phyloP scores from a whole-genome alignment of 2,329 filamentous ascomycete genomes.

The Alternaria triticimaculans region DNA sequence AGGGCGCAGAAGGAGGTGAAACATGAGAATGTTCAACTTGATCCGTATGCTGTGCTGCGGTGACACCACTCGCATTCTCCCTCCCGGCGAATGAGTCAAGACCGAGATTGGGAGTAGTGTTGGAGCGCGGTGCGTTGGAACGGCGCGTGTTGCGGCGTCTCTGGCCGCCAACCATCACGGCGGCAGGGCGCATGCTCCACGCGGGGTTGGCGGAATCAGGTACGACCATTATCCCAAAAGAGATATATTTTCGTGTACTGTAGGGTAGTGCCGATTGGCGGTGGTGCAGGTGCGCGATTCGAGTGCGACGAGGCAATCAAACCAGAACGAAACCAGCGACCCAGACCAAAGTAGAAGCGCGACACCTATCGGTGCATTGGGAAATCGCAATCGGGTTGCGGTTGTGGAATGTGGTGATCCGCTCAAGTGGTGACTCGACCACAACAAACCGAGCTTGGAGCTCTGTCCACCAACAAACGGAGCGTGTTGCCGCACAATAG shows the following conservation, averaged over 20 bases:
- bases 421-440: background rate
- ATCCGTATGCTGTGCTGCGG: background rate
- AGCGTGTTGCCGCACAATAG: slow-evolving; percentile 5
- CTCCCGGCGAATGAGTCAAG: slow-evolving; percentile 4
- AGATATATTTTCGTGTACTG: background rate
- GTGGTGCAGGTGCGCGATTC: background rate
- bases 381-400: background rate
- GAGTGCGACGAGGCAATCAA: background rate
- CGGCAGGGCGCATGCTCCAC: slow-evolving; percentile 10
- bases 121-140: slow-evolving; percentile 20
- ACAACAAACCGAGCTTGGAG: background rate
- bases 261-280: background rate
- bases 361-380: background rate
- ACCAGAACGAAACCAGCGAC: background rate
- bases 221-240: slow-evolving; percentile 1
- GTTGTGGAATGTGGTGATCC: background rate
- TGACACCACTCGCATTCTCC: slow-evolving; percentile 4
- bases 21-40: slow-evolving; percentile 8
- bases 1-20: slow-evolving; percentile 3
- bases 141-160: slow-evolving; percentile 29
- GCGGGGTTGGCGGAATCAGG: slow-evolving; percentile 2
- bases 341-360: background rate
- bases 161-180: slow-evolving; percentile 19
- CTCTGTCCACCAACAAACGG: slow-evolving; percentile 20
- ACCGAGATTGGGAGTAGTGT: slow-evolving; percentile 20